Percentiles rank a stretch among this genome's conserved stretches.
Evolutionary conservation across 1,139 yeast genomes (phyloP).

Genomic region (Casaregolazyma suthepensis): DNA sequence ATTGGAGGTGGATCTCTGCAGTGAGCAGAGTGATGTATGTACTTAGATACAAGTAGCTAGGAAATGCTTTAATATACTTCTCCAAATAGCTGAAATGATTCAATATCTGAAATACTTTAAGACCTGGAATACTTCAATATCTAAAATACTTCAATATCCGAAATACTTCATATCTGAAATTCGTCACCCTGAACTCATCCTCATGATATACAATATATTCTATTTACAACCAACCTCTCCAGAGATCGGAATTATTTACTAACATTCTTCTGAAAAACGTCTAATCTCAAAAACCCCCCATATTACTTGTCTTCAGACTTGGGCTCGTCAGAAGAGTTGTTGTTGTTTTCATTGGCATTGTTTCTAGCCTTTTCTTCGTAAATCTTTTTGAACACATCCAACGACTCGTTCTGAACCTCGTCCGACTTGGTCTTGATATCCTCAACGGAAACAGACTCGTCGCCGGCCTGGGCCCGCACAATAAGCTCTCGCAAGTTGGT

Average conservation of each 20-base stretch:
- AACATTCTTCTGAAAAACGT: neutral
- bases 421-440: conserved; percentile 90
- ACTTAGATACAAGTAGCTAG: too few species aligned
- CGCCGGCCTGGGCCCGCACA: conserved; percentile 93
- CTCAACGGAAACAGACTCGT: conserved; percentile 73
- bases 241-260: neutral
- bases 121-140: too few species aligned
- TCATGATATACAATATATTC: neutral
- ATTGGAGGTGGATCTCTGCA: too few species aligned
- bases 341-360: conserved; percentile 13
- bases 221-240: conserved; percentile 1
- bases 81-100: too few species aligned
- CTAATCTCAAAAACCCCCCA: neutral
- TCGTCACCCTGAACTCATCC: too few species aligned
- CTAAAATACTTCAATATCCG: too few species aligned
- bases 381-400: conserved; percentile 92
- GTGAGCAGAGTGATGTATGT: too few species aligned
- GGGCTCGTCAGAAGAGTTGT: conserved; percentile 20
- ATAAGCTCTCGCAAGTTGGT: conserved; percentile 79
- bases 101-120: too few species aligned
- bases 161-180: too few species aligned
- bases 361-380: conserved; percentile 62
- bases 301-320: conserved; percentile 22
- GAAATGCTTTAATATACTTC: too few species aligned
- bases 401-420: conserved; percentile 85